Evolutionary conservation across 176 grass and related monocot species (phyloP).

Genomic region (Phoenix dactylifera): DNA sequence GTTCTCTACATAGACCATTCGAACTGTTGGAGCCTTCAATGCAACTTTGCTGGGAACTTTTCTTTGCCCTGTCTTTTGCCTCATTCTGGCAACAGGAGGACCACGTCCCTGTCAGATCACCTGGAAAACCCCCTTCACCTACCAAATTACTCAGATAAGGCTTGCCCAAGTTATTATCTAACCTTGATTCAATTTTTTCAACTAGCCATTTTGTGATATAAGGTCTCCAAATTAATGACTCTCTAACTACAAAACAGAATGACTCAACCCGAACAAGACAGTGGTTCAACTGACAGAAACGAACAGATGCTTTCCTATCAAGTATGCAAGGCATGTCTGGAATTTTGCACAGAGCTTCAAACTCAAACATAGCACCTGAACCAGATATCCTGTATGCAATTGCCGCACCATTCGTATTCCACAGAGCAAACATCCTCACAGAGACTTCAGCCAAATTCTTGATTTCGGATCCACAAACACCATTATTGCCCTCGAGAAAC

Average conservation of each 20-base stretch:
- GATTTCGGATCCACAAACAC: conserved; percentile 16
- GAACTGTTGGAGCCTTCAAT: not conserved
- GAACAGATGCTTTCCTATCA: conserved; percentile 27
- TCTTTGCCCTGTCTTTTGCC: conserved; percentile 14
- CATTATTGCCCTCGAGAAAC: conserved; percentile 29
- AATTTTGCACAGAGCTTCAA: conserved; percentile 45
- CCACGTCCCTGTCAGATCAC: conserved; percentile 32
- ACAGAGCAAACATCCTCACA: conserved; percentile 42
- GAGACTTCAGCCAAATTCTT: conserved; percentile 12
- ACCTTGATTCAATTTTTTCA: conserved; percentile 29
- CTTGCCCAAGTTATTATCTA: conserved; percentile 10
- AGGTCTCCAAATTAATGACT: conserved; percentile 71
- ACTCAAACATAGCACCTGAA: conserved; percentile 41
- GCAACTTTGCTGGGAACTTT: conserved; percentile 12
- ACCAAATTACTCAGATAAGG: conserved; percentile 44
- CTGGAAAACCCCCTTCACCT: conserved; percentile 58
- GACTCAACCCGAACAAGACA: conserved; percentile 50
- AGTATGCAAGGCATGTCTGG: conserved; percentile 23
- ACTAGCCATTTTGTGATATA: conserved; percentile 56
- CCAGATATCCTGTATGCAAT: conserved; percentile 50
- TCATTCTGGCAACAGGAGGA: not conserved
- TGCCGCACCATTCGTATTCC: conserved; percentile 49
- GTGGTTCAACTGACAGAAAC: conserved; percentile 42
- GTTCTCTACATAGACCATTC: no score
- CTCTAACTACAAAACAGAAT: conserved; percentile 27